phyloP scores from a whole-genome alignment of 495 filamentous ascomycete species.

The Apiosordaria backusii region DNA sequence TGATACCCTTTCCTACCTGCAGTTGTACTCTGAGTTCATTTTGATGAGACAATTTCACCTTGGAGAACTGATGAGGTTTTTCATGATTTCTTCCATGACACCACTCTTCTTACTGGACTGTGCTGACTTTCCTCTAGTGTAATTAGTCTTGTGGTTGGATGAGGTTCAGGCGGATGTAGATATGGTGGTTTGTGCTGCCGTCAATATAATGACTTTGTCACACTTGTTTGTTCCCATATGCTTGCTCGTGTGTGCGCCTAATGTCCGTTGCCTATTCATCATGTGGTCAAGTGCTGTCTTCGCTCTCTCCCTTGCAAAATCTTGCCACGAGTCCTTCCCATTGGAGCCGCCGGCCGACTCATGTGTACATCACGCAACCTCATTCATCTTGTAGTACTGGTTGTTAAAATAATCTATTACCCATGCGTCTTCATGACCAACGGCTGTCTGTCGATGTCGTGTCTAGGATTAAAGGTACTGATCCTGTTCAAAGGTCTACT shows the following conservation, averaged over 20 bases:
- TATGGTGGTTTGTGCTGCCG: background rate
- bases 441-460: background rate
- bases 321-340: too few species aligned
- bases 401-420: background rate
- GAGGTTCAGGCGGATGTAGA: background rate
- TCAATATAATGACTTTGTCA: background rate
- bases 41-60: conserved; percentile 83
- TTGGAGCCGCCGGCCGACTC: too few species aligned
- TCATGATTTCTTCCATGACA: background rate
- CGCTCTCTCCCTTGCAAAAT: too few species aligned
- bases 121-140: conserved; percentile 24
- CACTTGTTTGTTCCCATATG: background rate
- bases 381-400: background rate
- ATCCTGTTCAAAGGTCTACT: background rate
- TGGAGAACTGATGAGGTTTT: conserved; percentile 79
- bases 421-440: background rate
- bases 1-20: conserved; percentile 59
- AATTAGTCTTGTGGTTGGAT: conserved; percentile 1
- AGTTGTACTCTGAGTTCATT: conserved; percentile 64
- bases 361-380: background rate
- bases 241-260: background rate
- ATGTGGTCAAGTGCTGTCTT: too few species aligned
- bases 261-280: too few species aligned
- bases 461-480: background rate
- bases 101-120: background rate